These are phyloP conservation scores for Fraxinus platypoda DNA, from an alignment of 305 asterid species.

Conservation along the genomic window DNA sequence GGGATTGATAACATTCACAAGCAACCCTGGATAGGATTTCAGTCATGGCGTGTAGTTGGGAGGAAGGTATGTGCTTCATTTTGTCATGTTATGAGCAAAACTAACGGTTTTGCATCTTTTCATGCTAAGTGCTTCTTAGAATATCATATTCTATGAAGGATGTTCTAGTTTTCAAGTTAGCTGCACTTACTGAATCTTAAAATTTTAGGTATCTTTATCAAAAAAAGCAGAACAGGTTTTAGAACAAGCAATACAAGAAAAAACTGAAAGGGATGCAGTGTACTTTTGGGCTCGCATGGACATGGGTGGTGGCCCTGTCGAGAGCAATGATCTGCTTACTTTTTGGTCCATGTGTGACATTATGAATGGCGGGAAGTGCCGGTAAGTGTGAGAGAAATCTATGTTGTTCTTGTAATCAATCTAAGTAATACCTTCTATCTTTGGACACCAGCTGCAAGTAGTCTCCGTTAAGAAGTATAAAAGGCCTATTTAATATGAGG, in stretches of 20 bases:
- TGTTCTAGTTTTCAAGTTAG: constrained; percentile 12
- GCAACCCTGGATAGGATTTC: constrained; percentile 99
- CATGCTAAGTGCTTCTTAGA: no score
- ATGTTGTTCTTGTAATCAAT: constrained; percentile 11
- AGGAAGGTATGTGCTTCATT: constrained; percentile 56
- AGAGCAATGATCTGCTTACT: constrained; percentile 64
- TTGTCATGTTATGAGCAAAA: not conserved
- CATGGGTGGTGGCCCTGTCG: constrained; percentile 62
- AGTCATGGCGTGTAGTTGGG: constrained; percentile 96
- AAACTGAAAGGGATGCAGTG: constrained; percentile 71
- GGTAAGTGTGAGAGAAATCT: constrained; percentile 48
- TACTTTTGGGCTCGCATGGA: constrained; percentile 82
- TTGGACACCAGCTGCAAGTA: not conserved
- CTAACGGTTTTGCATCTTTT: constrained; percentile 11
- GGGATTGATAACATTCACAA: constrained; percentile 79
- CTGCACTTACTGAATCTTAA: constrained; percentile 16
- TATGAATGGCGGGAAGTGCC: constrained; percentile 92
- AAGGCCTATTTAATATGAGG: no score
- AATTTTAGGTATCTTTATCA: constrained; percentile 71
- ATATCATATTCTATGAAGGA: not conserved
- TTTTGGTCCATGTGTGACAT: constrained; percentile 98
- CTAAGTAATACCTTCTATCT: not conserved
- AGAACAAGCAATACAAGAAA: constrained; percentile 69
- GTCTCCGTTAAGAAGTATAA: no score
- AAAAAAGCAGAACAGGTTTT: constrained; percentile 69